Conservation (phyloP, 1,139 yeast species). For the Zygosaccharomyces sapae region DNA sequence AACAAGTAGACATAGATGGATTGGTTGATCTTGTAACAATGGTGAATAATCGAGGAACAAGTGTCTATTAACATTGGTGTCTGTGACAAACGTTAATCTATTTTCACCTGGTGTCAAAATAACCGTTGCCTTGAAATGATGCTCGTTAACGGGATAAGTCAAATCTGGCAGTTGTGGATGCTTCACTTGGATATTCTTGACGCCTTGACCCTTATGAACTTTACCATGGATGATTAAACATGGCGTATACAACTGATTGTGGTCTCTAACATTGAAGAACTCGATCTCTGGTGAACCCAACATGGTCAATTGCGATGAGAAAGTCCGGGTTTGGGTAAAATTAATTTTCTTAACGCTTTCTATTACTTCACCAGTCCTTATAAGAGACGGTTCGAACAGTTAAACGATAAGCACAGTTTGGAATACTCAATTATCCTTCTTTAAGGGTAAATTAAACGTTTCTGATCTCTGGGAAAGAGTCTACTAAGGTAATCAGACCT, state of each 20-base stretch:
- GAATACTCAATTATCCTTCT: background rate
- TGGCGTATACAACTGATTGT: slow-evolving; percentile 43
- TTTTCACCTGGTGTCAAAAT: slow-evolving; percentile 68
- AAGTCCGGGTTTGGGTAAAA: too few species aligned
- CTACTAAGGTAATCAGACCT: background rate
- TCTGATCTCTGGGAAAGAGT: background rate
- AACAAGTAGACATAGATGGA: slow-evolving; percentile 71
- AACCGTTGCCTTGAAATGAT: slow-evolving; percentile 69
- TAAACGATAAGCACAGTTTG: background rate
- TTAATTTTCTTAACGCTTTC: background rate
- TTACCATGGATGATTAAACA: slow-evolving; percentile 45
- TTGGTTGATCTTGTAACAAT: slow-evolving; percentile 64
- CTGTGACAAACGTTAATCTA: slow-evolving; percentile 36
- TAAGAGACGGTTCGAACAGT: background rate
- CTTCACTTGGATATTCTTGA: slow-evolving; percentile 26
- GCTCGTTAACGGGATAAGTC: slow-evolving; percentile 62
- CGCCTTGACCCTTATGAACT: slow-evolving; percentile 22
- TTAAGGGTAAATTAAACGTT: background rate
- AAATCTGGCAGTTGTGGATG: slow-evolving; percentile 52
- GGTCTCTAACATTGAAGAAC: slow-evolving; percentile 30
- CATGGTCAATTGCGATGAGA: background rate
- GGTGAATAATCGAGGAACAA: slow-evolving; percentile 52
- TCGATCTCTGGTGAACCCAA: slow-evolving; percentile 19
- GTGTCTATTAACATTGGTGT: slow-evolving; percentile 21
- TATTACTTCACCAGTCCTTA: background rate